These are phyloP conservation scores for Lepidium sativum DNA, from an alignment of 345 rosid species.

Conservation along the genomic window DNA sequence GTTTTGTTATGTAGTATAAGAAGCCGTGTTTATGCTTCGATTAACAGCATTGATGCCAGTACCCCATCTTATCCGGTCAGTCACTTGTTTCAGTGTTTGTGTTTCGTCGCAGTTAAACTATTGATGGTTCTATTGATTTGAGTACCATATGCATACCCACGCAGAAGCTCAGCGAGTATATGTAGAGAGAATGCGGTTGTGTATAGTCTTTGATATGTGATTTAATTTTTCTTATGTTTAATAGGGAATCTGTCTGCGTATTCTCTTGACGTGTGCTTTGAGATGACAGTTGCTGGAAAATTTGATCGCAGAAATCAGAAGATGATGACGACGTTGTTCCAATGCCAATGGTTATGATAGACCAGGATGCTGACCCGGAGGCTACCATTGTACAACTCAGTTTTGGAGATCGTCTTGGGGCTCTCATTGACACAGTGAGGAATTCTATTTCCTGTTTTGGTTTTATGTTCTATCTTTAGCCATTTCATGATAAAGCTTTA, in stretches of 20 bases:
- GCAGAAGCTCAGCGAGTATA: not conserved
- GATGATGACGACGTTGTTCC: conserved; percentile 31
- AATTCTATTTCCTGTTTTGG: not conserved
- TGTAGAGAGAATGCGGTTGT: not conserved
- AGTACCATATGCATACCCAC: not conserved
- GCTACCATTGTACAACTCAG: conserved; percentile 83
- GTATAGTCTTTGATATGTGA: not conserved
- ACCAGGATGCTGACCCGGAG: conserved; percentile 82
- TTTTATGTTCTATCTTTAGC: not conserved
- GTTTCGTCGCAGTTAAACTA: not conserved
- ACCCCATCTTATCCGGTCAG: conserved; percentile 53
- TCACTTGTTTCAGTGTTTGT: not conserved
- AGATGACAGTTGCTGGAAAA: conserved; percentile 23
- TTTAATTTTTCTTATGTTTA: not conserved
- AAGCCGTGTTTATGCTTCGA: conserved; percentile 33
- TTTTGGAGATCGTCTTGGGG: conserved; percentile 97
- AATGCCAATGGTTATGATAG: conserved; percentile 58
- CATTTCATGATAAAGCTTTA: not conserved
- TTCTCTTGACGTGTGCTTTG: conserved; percentile 23
- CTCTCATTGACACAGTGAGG: conserved; percentile 81
- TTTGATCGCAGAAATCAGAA: conserved; percentile 46
- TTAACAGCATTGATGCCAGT: conserved; percentile 33
- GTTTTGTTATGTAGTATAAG: conserved; percentile 30
- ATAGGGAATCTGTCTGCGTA: conserved; percentile 16
- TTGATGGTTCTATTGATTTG: not conserved